These are phyloP conservation scores for Anisodus acutangulus DNA, from an alignment of 257 asterid species.

Conservation along the genomic window DNA sequence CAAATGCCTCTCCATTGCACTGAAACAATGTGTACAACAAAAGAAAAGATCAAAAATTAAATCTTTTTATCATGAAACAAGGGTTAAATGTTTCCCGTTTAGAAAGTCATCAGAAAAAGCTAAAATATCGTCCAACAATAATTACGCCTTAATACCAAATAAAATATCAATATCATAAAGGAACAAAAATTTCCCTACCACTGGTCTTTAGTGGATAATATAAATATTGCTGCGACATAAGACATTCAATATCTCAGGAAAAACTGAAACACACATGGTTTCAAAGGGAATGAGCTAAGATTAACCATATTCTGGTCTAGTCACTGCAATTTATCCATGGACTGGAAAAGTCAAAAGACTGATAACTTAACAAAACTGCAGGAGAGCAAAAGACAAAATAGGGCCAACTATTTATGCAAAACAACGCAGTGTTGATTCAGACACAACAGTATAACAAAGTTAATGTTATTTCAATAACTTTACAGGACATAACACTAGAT, in stretches of 20 bases:
- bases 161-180: neutral
- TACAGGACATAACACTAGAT: constrained; percentile 23
- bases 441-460: neutral
- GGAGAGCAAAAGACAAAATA: neutral
- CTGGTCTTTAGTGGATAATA: neutral
- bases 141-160: neutral
- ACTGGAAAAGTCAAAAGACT: neutral
- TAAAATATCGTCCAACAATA: neutral
- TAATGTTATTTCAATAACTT: constrained; percentile 27
- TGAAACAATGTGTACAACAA: neutral
- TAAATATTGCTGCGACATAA: neutral
- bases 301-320: neutral
- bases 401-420: constrained; percentile 2
- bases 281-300: neutral
- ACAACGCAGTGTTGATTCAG: constrained; percentile 7
- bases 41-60: neutral
- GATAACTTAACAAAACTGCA: neutral
- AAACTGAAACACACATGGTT: neutral
- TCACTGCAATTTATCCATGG: neutral
- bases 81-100: neutral
- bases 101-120: neutral
- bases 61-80: neutral
- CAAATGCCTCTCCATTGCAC: neutral
- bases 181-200: neutral
- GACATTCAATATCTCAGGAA: neutral